Percentiles rank a stretch among this genome's conserved stretches.
Conservation (phyloP, 2,329 filamentous ascomycete species). For the Scedosporium aurantiacum region DNA sequence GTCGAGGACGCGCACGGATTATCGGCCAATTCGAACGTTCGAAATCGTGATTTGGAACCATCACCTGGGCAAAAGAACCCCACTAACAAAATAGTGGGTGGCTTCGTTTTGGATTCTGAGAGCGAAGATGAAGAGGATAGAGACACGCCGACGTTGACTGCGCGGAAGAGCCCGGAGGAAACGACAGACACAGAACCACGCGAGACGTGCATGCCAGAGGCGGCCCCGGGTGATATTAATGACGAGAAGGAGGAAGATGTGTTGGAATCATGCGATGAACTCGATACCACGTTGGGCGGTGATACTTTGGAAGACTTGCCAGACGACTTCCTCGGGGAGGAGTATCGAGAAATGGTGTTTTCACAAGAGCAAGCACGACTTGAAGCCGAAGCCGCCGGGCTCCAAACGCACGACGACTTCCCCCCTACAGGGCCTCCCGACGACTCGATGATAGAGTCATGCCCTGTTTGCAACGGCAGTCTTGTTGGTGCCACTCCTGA, state of each 20-base stretch:
- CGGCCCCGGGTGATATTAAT: not conserved
- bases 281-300: not conserved
- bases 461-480: constrained; percentile 66
- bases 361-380: constrained; percentile 66
- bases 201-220: not conserved
- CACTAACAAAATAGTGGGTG: constrained; percentile 6
- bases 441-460: constrained; percentile 31
- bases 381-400: constrained; percentile 44
- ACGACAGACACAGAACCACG: not conserved
- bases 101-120: constrained; percentile 60
- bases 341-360: constrained; percentile 54
- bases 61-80: not conserved
- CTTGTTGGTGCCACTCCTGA: constrained; percentile 50
- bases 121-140: constrained; percentile 31
- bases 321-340: constrained; percentile 46
- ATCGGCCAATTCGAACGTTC: not conserved
- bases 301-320: constrained; percentile 21
- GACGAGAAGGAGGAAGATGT: not conserved
- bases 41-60: not conserved
- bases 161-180: constrained; percentile 3
- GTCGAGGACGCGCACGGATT: constrained; percentile 1
- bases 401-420: constrained; percentile 21
- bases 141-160: constrained; percentile 1
- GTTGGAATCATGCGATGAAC: not conserved
- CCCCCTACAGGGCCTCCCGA: constrained; percentile 17